A percentile compares a stretch with the other conserved stretches of the same genome.
phyloP scores from a whole-genome alignment of 192 early-diverging fungal genomes.

The Podochytrium sp. region DNA sequence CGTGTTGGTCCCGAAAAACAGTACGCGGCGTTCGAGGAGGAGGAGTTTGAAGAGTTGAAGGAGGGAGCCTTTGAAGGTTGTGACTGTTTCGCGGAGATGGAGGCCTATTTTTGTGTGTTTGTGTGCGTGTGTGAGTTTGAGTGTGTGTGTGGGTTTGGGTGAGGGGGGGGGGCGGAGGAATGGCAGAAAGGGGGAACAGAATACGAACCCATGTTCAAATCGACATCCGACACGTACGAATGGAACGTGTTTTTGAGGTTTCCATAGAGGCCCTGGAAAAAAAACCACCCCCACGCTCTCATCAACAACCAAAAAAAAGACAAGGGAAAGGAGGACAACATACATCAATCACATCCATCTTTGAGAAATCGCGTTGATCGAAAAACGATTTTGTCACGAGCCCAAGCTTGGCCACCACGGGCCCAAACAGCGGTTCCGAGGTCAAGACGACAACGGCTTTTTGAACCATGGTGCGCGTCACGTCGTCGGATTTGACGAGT shows the following conservation, averaged over 20 bases:
- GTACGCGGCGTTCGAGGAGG: constrained; percentile 24
- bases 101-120: not conserved
- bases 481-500: not conserved
- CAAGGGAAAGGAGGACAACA: not conserved
- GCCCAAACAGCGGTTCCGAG: constrained; percentile 11
- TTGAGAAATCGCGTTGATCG: constrained; percentile 26
- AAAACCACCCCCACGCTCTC: not conserved
- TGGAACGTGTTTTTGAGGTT: constrained; percentile 20
- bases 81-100: constrained; percentile 14
- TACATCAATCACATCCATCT: constrained; percentile 21
- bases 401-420: constrained; percentile 1
- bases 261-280: constrained; percentile 18
- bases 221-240: constrained; percentile 6
- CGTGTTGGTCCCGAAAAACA: constrained; percentile 28
- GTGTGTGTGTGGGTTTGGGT: not conserved
- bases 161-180: too few species aligned
- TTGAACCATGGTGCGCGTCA: constrained; percentile 34
- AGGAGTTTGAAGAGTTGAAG: constrained; percentile 31
- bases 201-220: constrained; percentile 5
- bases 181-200: too few species aligned
- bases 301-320: not conserved
- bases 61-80: constrained; percentile 11
- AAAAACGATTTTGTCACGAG: constrained; percentile 26
- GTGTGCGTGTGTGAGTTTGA: not conserved
- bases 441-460: constrained; percentile 32